Evolutionary conservation across 345 rosid genomes (phyloP).

Genomic region (Luvunga scandens): DNA sequence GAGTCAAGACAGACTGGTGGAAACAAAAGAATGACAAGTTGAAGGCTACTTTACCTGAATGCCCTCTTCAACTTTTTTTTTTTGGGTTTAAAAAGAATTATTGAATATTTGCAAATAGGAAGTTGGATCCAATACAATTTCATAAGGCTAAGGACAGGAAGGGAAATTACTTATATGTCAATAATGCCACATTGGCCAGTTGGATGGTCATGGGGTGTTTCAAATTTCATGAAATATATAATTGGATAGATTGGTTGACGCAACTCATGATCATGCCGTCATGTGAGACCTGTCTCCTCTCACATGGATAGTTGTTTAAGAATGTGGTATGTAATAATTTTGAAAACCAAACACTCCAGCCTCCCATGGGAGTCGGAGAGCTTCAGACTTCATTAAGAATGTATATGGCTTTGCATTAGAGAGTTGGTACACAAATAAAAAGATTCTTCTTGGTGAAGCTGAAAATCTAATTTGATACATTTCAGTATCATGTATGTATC

Average conservation of each 20-base stretch:
- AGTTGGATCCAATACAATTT: neutral
- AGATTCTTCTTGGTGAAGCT: neutral
- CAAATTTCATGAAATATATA: neutral
- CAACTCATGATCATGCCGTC: neutral
- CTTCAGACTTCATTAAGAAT: neutral
- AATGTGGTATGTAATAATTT: neutral
- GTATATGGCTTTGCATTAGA: neutral
- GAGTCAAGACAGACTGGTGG: neutral
- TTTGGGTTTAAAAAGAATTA: too few relatives aligned
- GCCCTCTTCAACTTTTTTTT: neutral
- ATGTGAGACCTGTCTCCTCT: conserved; percentile 14
- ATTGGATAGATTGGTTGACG: neutral
- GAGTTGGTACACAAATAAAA: neutral
- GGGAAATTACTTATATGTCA: neutral
- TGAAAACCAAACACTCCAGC: neutral
- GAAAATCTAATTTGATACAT: neutral
- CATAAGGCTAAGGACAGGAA: neutral
- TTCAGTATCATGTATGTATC: neutral
- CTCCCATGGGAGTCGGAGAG: neutral
- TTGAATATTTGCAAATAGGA: too few relatives aligned
- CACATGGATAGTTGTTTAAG: conserved; percentile 4
- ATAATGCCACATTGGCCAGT: conserved; percentile 19
- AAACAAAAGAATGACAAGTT: neutral
- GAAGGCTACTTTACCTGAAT: neutral
- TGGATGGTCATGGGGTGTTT: conserved; percentile 8